A percentile compares a stretch with the other conserved stretches of the same genome.
Evolutionary conservation across 2,329 filamentous ascomycete genomes (phyloP).

Genomic region (Lasiodiplodia sp.): DNA sequence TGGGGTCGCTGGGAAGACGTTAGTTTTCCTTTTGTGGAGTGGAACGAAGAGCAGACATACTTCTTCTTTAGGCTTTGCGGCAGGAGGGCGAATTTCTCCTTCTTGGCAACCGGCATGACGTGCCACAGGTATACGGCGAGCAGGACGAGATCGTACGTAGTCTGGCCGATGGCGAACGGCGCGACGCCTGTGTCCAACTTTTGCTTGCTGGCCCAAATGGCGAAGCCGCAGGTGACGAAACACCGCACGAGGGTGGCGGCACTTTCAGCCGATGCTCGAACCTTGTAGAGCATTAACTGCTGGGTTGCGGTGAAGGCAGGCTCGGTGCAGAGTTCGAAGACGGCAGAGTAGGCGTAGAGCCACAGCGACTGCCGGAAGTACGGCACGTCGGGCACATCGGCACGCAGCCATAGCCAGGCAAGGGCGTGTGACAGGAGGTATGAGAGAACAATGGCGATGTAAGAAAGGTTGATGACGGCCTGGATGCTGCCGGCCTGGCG

Average conservation of each 20-base stretch:
- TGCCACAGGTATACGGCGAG: conserved; percentile 73
- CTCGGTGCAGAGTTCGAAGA: conserved; percentile 82
- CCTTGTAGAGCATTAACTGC: conserved; percentile 78
- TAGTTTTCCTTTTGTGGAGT: background rate
- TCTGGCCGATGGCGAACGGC: conserved; percentile 88
- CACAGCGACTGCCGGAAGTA: conserved; percentile 67
- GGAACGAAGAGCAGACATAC: conserved; percentile 41
- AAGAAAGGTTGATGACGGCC: conserved; percentile 86
- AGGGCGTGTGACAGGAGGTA: conserved; percentile 68
- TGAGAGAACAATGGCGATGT: conserved; percentile 77
- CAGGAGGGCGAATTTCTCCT: conserved; percentile 74
- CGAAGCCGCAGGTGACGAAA: conserved; percentile 73
- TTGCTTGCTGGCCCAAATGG: conserved; percentile 66
- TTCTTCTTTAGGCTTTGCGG: conserved; percentile 52
- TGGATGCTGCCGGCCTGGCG: conserved; percentile 71
- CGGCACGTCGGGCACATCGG: conserved; percentile 63
- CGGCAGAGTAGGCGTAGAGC: conserved; percentile 64
- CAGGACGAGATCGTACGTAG: conserved; percentile 75
- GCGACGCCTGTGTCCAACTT: conserved; percentile 73
- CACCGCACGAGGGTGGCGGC: conserved; percentile 80
- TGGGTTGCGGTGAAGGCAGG: conserved; percentile 90
- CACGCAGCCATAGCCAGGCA: conserved; percentile 70
- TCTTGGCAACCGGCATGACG: conserved; percentile 63
- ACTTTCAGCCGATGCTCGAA: conserved; percentile 84
- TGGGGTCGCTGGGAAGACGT: conserved; percentile 6